Evolutionary conservation across 768 basidiomycete genomes (phyloP).

Genomic region (Nevesoporus exiguus): DNA sequence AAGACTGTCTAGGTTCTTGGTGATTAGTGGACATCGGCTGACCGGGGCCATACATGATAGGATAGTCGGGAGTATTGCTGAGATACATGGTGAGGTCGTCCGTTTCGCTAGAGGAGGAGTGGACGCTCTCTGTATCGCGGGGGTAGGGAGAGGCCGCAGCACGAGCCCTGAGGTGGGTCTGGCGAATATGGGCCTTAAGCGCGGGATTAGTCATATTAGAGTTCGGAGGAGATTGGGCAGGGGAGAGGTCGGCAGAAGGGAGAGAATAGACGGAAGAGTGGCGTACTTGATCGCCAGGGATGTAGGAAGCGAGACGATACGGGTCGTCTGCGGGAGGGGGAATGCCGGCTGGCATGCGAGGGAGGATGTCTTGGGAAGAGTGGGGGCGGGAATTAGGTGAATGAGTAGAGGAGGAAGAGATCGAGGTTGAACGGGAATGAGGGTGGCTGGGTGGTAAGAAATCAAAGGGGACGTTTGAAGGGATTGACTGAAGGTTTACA

Average conservation of each 20-base stretch:
- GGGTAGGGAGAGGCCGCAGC: conserved; percentile 82
- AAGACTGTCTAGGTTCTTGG: conserved; percentile 53
- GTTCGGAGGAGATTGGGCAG: conserved; percentile 68
- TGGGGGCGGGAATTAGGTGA: conserved; percentile 74
- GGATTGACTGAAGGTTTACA: conserved; percentile 71
- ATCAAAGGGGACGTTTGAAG: conserved; percentile 64
- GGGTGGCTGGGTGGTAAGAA: conserved; percentile 59
- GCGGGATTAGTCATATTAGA: conserved; percentile 71
- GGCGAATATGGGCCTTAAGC: conserved; percentile 73
- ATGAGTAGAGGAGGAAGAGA: conserved; percentile 72
- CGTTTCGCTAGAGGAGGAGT: conserved; percentile 86
- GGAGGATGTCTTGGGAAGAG: conserved; percentile 65
- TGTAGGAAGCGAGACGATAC: conserved; percentile 60
- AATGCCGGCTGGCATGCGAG: conserved; percentile 50
- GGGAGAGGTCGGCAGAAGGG: conserved; percentile 39
- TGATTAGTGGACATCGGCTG: conserved; percentile 38
- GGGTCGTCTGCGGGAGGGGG: conserved; percentile 62
- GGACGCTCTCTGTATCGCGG: conserved; percentile 80
- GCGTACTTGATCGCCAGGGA: conserved; percentile 42
- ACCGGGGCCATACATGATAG: conserved; percentile 56
- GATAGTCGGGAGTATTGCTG: conserved; percentile 57
- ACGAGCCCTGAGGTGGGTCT: conserved; percentile 74
- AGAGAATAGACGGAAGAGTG: conserved; percentile 45
- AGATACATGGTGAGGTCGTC: conserved; percentile 83
- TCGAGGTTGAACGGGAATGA: conserved; percentile 76